A percentile compares a stretch with the other conserved stretches of the same genome.
These are phyloP conservation scores for Papiliotrema flavescens DNA, from an alignment of 1,284 basidiomycete species.

Conservation along the genomic window DNA sequence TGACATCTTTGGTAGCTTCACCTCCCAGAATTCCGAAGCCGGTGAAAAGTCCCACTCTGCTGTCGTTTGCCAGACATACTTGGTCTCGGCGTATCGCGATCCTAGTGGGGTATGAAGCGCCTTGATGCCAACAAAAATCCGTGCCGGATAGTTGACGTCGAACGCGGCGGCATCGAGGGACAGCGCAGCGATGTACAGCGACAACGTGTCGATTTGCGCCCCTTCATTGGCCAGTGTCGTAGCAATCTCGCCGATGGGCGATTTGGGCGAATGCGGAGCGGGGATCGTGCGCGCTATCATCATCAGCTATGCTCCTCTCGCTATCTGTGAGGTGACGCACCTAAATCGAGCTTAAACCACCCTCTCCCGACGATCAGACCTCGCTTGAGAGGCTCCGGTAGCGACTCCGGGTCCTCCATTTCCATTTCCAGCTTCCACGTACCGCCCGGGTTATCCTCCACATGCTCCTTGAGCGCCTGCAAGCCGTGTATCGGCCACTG, in stretches of 20 bases:
- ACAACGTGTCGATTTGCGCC: conserved; percentile 47
- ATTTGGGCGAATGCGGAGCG: conserved; percentile 9
- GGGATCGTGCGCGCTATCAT: conserved; percentile 15
- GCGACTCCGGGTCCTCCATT: conserved; percentile 31
- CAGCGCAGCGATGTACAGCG: conserved; percentile 64
- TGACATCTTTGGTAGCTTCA: conserved; percentile 62
- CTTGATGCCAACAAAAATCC: conserved; percentile 70
- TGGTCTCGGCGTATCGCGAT: conserved; percentile 61
- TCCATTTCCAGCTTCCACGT: conserved; percentile 11
- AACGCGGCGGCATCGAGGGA: conserved; percentile 49
- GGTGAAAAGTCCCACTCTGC: conserved; percentile 64
- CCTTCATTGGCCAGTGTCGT: conserved; percentile 10
- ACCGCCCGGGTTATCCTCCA: conserved; percentile 11
- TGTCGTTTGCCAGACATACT: conserved; percentile 69
- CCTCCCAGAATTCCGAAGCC: conserved; percentile 69
- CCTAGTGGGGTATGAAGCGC: conserved; percentile 61
- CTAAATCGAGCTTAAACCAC: conserved; percentile 60
- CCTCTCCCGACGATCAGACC: conserved; percentile 65
- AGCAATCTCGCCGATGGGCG: conserved; percentile 22
- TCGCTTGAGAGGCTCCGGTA: conserved; percentile 63
- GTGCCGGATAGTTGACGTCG: conserved; percentile 60
- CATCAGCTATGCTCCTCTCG: too few relatives aligned
- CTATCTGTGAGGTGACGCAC: conserved; percentile 27
- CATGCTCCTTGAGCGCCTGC: conserved; percentile 14
- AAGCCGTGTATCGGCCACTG: conserved; percentile 24